These are phyloP conservation scores for Pseudocercospora fuligena DNA, from an alignment of 2,329 filamentous ascomycete species.

Conservation along the genomic window DNA sequence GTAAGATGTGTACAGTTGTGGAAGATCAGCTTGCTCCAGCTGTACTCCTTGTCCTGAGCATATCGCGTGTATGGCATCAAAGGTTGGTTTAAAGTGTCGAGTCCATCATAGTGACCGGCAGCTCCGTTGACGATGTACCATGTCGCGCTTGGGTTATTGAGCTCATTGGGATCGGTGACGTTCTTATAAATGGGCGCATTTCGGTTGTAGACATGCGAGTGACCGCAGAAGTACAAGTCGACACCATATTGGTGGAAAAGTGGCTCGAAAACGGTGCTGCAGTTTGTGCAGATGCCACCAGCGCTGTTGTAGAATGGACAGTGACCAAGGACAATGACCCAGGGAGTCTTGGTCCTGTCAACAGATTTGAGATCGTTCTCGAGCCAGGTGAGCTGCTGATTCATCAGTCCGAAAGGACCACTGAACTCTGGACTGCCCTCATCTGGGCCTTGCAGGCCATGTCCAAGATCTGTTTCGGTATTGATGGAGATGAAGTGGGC, in stretches of 20 bases:
- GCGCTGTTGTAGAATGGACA: conserved; percentile 55
- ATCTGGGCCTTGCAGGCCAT: conserved; percentile 53
- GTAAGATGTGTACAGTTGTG: conserved; percentile 46
- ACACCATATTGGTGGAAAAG: conserved; percentile 53
- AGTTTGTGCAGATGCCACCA: conserved; percentile 48
- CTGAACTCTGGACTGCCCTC: conserved; percentile 51
- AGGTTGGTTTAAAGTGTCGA: conserved; percentile 34
- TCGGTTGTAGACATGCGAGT: conserved; percentile 55
- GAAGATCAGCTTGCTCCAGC: conserved; percentile 47
- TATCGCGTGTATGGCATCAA: conserved; percentile 38
- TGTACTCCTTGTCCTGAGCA: conserved; percentile 42
- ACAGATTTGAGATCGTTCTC: conserved; percentile 50
- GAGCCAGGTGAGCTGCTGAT: conserved; percentile 55
- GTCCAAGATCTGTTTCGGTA: conserved; percentile 56
- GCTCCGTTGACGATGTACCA: conserved; percentile 58
- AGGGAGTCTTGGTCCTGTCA: conserved; percentile 54
- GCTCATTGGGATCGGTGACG: conserved; percentile 49
- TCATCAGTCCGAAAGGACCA: conserved; percentile 54
- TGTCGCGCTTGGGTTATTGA: conserved; percentile 54
- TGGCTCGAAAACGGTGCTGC: conserved; percentile 51
- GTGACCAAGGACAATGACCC: conserved; percentile 56
- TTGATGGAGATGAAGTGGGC: conserved; percentile 57
- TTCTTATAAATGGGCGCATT: conserved; percentile 43
- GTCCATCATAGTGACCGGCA: conserved; percentile 59
- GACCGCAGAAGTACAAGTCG: conserved; percentile 51